phyloP scores from a whole-genome alignment of 1,284 basidiomycete species.

The Amylostereum areolatum region DNA sequence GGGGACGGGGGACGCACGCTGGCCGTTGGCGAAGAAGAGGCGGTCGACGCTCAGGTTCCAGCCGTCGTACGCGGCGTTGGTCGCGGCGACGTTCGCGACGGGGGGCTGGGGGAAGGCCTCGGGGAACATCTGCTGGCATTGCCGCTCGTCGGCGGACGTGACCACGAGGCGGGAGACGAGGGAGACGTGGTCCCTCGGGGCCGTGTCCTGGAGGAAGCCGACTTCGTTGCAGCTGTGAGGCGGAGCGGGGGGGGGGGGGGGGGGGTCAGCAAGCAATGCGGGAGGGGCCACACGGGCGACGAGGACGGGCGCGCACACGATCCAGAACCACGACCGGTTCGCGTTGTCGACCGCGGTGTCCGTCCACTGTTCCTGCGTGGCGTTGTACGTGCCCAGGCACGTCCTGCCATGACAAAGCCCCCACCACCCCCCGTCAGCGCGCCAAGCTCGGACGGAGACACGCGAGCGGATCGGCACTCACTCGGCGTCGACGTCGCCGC shows the following conservation, averaged over 20 bases:
- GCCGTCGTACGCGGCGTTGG: conserved; percentile 48
- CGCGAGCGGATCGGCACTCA: neutral
- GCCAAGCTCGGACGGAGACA: neutral
- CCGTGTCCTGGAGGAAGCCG: conserved; percentile 56
- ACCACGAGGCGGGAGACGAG: conserved; percentile 57
- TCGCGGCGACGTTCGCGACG: conserved; percentile 30
- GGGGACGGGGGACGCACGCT: conserved; percentile 8
- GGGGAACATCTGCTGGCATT: conserved; percentile 57
- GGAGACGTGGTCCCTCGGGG: conserved; percentile 42
- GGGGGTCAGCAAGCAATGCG: too few relatives aligned
- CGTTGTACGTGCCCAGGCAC: neutral
- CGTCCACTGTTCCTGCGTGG: neutral
- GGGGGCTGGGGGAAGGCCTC: conserved; percentile 40
- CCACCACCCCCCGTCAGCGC: neutral
- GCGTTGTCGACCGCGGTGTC: neutral
- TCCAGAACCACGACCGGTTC: neutral
- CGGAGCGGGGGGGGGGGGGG: too few relatives aligned
- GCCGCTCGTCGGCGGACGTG: conserved; percentile 53
- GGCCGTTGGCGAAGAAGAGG: conserved; percentile 65
- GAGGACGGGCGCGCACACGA: too few relatives aligned
- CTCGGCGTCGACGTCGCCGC: neutral
- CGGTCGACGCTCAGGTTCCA: conserved; percentile 53
- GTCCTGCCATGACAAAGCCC: too few relatives aligned
- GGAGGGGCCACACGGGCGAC: too few relatives aligned
- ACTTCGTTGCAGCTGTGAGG: conserved; percentile 59